A percentile compares a stretch with the other conserved stretches of the same genome.
Conservation (phyloP, 495 filamentous ascomycete species). For the Hypoxylon subgilvum region DNA sequence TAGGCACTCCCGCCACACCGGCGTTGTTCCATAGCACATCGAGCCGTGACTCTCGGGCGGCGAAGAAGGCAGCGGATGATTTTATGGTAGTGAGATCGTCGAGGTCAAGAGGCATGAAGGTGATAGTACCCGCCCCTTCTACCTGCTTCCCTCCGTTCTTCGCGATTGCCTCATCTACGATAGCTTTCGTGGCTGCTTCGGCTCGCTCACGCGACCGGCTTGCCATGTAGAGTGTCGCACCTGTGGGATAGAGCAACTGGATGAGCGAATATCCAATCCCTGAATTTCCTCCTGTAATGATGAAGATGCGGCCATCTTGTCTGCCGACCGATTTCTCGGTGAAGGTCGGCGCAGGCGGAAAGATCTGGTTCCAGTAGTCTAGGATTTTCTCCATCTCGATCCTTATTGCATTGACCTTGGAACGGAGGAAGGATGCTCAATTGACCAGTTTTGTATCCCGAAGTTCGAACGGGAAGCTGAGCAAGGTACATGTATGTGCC, state of each 20-base stretch:
- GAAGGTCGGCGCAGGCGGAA: neutral
- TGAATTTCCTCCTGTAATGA: conserved; percentile 44
- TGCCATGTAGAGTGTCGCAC: conserved; percentile 42
- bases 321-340: neutral
- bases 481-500: too few species aligned
- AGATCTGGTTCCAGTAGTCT: neutral
- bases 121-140: neutral
- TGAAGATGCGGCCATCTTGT: conserved; percentile 6
- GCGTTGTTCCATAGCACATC: conserved; percentile 64
- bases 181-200: too few species aligned
- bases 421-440: too few species aligned
- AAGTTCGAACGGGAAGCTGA: too few species aligned
- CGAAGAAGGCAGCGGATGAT: conserved; percentile 49
- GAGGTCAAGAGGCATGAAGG: conserved; percentile 48
- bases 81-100: conserved; percentile 59
- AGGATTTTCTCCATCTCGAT: too few species aligned
- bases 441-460: too few species aligned
- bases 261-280: conserved; percentile 42
- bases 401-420: too few species aligned
- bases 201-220: conserved; percentile 27
- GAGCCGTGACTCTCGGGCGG: conserved; percentile 47
- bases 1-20: conserved; percentile 46
- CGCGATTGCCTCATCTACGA: too few species aligned
- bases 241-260: conserved; percentile 43
- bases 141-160: too few species aligned